A percentile compares a stretch with the other conserved stretches of the same genome.
Conservation (phyloP, 129 eudicot genomes). For the Tanacetum coccineum region DNA sequence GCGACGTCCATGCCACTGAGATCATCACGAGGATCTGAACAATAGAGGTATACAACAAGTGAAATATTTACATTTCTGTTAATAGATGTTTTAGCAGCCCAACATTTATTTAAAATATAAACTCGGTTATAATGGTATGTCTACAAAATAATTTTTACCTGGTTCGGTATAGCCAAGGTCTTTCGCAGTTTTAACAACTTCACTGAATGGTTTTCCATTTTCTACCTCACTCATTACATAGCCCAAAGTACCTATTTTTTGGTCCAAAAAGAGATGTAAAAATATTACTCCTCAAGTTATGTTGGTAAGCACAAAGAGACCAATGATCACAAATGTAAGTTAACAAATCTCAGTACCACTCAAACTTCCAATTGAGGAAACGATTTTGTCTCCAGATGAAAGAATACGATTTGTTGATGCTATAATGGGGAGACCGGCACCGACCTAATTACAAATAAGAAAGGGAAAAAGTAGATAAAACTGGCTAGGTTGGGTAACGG, state of each 20-base stretch:
- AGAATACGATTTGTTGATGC: slow-evolving; percentile 73
- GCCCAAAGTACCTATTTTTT: slow-evolving; percentile 77
- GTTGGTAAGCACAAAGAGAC: slow-evolving; percentile 17
- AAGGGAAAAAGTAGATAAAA: slow-evolving; percentile 15
- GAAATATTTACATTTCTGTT: not conserved
- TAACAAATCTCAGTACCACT: slow-evolving; percentile 58
- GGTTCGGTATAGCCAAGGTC: slow-evolving; percentile 95
- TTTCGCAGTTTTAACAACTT: slow-evolving; percentile 87
- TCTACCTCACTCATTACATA: slow-evolving; percentile 95
- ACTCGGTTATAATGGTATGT: slow-evolving; percentile 8
- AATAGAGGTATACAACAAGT: slow-evolving; percentile 16
- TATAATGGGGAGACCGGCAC: slow-evolving; percentile 96
- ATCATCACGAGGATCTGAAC: slow-evolving; percentile 97
- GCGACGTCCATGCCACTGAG: slow-evolving; percentile 98
- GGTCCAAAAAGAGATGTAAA: slow-evolving; percentile 9
- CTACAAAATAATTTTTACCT: slow-evolving; percentile 40
- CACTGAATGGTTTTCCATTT: slow-evolving; percentile 81
- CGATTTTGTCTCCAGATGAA: slow-evolving; percentile 79
- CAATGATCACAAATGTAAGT: slow-evolving; percentile 21
- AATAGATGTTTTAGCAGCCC: slow-evolving; percentile 10
- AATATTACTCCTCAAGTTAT: slow-evolving; percentile 8
- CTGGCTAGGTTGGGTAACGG: not conserved
- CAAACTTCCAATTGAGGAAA: slow-evolving; percentile 73
- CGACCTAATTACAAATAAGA: slow-evolving; percentile 55
- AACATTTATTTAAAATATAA: not conserved